Conservation (phyloP, 768 basidiomycete species). For the Termitomyces sp. region DNA sequence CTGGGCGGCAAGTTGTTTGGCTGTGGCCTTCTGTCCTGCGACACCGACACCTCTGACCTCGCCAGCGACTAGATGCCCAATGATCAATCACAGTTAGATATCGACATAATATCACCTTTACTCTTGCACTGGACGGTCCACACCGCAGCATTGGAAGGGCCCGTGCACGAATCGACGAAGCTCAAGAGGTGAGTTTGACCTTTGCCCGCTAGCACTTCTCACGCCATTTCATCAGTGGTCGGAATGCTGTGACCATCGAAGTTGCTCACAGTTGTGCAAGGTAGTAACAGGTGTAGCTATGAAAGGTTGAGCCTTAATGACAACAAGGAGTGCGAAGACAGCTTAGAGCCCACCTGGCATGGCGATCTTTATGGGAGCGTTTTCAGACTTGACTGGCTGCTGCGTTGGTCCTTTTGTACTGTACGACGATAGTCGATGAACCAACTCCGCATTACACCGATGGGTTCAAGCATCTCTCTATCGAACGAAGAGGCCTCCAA, state of each 20-base stretch:
- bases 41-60: conserved; percentile 44
- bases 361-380: neutral
- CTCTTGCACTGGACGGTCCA: conserved; percentile 63
- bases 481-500: conserved; percentile 11
- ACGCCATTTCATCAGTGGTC: conserved; percentile 1
- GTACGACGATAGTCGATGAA: conserved; percentile 12
- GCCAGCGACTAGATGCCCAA: conserved; percentile 37
- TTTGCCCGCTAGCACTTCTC: conserved; percentile 27
- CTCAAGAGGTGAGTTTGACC: conserved; percentile 29
- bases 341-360: conserved; percentile 19
- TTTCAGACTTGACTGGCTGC: neutral
- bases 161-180: conserved; percentile 37
- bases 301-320: neutral
- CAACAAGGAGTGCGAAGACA: neutral
- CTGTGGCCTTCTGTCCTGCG: conserved; percentile 39
- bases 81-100: conserved; percentile 4
- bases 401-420: conserved; percentile 20
- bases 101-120: conserved; percentile 24
- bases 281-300: conserved; percentile 23
- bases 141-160: conserved; percentile 35
- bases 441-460: conserved; percentile 11
- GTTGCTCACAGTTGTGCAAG: conserved; percentile 46
- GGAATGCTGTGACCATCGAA: no score
- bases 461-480: conserved; percentile 1
- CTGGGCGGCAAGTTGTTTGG: conserved; percentile 47